A percentile compares a stretch with the other conserved stretches of the same genome.
phyloP scores from a whole-genome alignment of 441 rosid species.

The Arabidopsis lyrata region DNA sequence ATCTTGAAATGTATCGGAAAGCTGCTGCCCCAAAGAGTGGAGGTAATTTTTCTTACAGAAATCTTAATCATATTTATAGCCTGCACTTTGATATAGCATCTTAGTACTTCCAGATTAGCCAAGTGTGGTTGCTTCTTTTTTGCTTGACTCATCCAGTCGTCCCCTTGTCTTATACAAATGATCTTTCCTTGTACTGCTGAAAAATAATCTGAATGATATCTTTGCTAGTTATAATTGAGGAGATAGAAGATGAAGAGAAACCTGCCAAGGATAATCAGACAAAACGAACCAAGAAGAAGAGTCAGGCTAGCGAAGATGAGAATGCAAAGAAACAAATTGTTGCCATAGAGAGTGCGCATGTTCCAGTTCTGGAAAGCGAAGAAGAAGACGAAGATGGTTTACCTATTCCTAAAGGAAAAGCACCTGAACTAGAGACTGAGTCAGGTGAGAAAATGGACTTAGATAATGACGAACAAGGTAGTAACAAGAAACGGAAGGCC shows the following conservation, averaged over 20 bases:
- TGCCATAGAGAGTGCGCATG: constrained; percentile 42
- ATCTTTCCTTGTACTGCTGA: background rate
- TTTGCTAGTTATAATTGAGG: constrained; percentile 88
- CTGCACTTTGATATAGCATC: background rate
- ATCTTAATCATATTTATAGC: background rate
- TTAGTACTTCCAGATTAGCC: background rate
- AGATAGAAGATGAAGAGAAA: constrained; percentile 79
- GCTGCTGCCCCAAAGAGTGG: constrained; percentile 67
- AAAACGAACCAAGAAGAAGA: constrained; percentile 55
- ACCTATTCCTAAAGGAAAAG: constrained; percentile 56
- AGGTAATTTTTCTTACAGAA: constrained; percentile 54
- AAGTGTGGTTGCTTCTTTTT: background rate
- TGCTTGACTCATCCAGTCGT: background rate
- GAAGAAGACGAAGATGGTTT: constrained; percentile 98
- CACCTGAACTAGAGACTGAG: constrained; percentile 44
- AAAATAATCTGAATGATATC: background rate
- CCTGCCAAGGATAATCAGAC: constrained; percentile 52
- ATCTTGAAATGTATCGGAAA: constrained; percentile 40
- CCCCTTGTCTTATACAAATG: background rate
- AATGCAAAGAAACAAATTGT: constrained; percentile 49
- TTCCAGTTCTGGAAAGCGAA: constrained; percentile 71
- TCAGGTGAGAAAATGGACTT: constrained; percentile 48
- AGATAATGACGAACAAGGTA: constrained; percentile 44
- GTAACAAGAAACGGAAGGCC: constrained; percentile 67
- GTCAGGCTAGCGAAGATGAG: constrained; percentile 44